Evolutionary conservation across 1,284 basidiomycete genomes (phyloP).

Genomic region (Tylopilus orsonianus): DNA sequence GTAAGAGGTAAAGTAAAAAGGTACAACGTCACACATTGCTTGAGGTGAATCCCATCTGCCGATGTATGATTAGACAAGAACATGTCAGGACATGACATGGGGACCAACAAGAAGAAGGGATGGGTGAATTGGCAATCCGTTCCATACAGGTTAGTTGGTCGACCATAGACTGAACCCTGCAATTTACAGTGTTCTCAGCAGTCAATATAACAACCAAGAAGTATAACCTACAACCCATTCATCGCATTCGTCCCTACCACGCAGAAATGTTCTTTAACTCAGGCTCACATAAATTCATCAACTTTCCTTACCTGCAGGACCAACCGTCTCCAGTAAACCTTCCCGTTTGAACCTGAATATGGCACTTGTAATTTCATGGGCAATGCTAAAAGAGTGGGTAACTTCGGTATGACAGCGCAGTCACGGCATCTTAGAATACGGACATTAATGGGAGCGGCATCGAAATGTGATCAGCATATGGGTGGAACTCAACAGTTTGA

Average conservation of each 20-base stretch:
- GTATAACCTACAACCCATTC: conserved; percentile 52
- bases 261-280: not conserved
- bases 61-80: conserved; percentile 1
- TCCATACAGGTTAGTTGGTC: conserved; percentile 86
- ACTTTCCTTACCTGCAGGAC: conserved; percentile 65
- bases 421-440: conserved; percentile 25
- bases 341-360: conserved; percentile 76
- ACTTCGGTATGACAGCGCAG: not conserved
- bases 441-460: conserved; percentile 76
- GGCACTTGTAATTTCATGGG: conserved; percentile 70
- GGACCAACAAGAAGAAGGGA: conserved; percentile 67
- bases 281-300: not conserved
- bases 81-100: not conserved
- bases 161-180: conserved; percentile 74
- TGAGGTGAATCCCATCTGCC: conserved; percentile 81
- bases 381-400: conserved; percentile 49
- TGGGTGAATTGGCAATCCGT: conserved; percentile 81
- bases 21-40: conserved; percentile 90
- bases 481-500: conserved; percentile 60
- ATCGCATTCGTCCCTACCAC: conserved; percentile 70
- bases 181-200: conserved; percentile 15
- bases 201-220: not conserved
- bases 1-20: conserved; percentile 85
- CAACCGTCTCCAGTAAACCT: conserved; percentile 80
- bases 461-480: conserved; percentile 51